phyloP scores from a whole-genome alignment of 352 stramenopile genomes.

The Pythium aphanidermatum region DNA sequence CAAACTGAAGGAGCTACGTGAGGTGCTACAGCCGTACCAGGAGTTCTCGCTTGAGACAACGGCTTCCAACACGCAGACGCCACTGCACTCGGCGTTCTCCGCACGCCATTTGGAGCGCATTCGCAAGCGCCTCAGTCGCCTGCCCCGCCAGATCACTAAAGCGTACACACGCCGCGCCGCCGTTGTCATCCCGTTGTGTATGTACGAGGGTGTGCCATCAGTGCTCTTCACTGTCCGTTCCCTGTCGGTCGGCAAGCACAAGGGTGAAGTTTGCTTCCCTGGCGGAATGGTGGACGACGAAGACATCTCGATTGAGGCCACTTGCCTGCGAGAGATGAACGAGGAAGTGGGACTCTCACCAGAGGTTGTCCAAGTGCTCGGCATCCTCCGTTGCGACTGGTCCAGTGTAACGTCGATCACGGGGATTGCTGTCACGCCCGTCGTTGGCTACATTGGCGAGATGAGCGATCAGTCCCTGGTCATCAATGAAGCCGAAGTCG shows the following conservation, averaged over 20 bases:
- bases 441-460: slow-evolving; percentile 95
- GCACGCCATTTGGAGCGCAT: slow-evolving; percentile 89
- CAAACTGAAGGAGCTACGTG: slow-evolving; percentile 64
- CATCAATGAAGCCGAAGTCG: slow-evolving; percentile 95
- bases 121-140: slow-evolving; percentile 91
- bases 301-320: slow-evolving; percentile 92
- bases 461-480: slow-evolving; percentile 86
- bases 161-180: slow-evolving; percentile 88
- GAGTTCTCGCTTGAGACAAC: slow-evolving; percentile 16
- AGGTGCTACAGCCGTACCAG: slow-evolving; percentile 72
- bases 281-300: slow-evolving; percentile 93
- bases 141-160: slow-evolving; percentile 92
- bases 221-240: slow-evolving; percentile 96
- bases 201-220: slow-evolving; percentile 92
- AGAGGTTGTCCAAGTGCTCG: slow-evolving; percentile 87
- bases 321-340: slow-evolving; percentile 97
- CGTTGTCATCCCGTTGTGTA: slow-evolving; percentile 96
- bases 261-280: slow-evolving; percentile 96
- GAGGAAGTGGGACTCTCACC: slow-evolving; percentile 93
- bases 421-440: slow-evolving; percentile 96
- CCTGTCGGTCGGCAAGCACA: slow-evolving; percentile 88
- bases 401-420: slow-evolving; percentile 92
- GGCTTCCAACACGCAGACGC: slow-evolving; percentile 25
- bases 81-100: slow-evolving; percentile 72
- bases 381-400: slow-evolving; percentile 96